phyloP scores from a whole-genome alignment of 1,139 yeast species.

The Torulaspora pretoriensis region DNA sequence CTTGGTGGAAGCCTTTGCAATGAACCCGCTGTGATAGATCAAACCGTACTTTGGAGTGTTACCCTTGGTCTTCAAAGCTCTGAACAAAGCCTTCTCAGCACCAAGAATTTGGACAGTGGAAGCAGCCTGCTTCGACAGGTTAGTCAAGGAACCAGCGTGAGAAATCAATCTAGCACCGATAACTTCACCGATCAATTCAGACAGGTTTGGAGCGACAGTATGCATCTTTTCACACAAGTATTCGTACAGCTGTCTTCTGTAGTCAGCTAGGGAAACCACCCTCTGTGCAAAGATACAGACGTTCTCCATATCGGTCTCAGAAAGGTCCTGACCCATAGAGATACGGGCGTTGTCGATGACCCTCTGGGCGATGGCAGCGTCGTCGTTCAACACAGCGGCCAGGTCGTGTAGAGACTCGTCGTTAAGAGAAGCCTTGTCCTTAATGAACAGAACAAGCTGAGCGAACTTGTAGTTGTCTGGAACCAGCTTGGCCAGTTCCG shows the following conservation, averaged over 20 bases:
- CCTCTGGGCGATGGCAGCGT: slow-evolving; percentile 89
- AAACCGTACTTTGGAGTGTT: slow-evolving; percentile 98
- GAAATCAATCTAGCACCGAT: slow-evolving; percentile 98
- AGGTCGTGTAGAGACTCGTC: slow-evolving; percentile 86
- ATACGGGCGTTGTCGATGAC: slow-evolving; percentile 88
- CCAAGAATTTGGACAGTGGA: slow-evolving; percentile 97
- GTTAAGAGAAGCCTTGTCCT: slow-evolving; percentile 78
- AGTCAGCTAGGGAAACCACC: slow-evolving; percentile 88
- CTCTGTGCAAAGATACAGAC: slow-evolving; percentile 89
- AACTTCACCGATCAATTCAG: slow-evolving; percentile 95
- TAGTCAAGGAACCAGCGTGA: slow-evolving; percentile 96
- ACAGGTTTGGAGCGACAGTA: slow-evolving; percentile 95
- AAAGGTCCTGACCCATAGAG: slow-evolving; percentile 98
- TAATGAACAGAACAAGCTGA: slow-evolving; percentile 72
- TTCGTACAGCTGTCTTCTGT: slow-evolving; percentile 81
- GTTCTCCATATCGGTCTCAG: slow-evolving; percentile 88
- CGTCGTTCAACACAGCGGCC: slow-evolving; percentile 86
- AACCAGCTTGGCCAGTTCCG: slow-evolving; percentile 93
- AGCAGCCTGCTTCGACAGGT: slow-evolving; percentile 96
- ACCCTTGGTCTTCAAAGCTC: slow-evolving; percentile 97
- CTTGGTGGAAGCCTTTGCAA: slow-evolving; percentile 94
- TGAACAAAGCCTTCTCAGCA: slow-evolving; percentile 97
- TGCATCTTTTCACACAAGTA: slow-evolving; percentile 94
- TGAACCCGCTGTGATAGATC: slow-evolving; percentile 93
- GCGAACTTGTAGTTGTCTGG: slow-evolving; percentile 90